These are phyloP conservation scores for Paraconiothyrium sp. DNA, from an alignment of 2,329 filamentous ascomycete genomes.

Conservation along the genomic window DNA sequence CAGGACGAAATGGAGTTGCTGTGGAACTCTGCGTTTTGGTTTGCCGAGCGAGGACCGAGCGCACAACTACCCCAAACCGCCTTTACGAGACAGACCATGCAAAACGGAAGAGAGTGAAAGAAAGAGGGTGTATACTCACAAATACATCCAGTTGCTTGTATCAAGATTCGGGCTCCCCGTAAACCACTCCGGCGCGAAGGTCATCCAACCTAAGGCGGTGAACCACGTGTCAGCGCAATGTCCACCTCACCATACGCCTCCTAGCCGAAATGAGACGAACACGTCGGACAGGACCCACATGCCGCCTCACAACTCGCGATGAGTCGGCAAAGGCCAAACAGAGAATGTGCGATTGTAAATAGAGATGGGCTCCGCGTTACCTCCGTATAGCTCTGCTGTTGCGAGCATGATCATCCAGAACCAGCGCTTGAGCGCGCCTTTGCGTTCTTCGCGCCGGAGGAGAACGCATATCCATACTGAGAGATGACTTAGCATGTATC, in stretches of 20 bases:
- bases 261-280: constrained; percentile 21
- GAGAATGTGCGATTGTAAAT: constrained; percentile 9
- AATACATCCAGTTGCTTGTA: constrained; percentile 68
- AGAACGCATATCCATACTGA: constrained; percentile 64
- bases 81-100: not conserved
- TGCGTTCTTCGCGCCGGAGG: constrained; percentile 52
- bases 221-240: constrained; percentile 51
- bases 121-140: constrained; percentile 48
- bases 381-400: constrained; percentile 71
- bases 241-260: constrained; percentile 26
- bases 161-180: constrained; percentile 66
- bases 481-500: constrained; percentile 11
- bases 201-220: constrained; percentile 65
- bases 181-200: constrained; percentile 72
- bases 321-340: constrained; percentile 10
- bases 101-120: constrained; percentile 7
- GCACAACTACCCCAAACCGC: not conserved
- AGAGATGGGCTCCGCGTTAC: constrained; percentile 28
- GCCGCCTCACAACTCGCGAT: constrained; percentile 15
- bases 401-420: constrained; percentile 68
- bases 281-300: constrained; percentile 26
- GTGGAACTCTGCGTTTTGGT: constrained; percentile 4
- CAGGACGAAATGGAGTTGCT: constrained; percentile 2
- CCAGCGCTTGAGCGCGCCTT: constrained; percentile 52
- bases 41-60: constrained; percentile 1